phyloP scores from a whole-genome alignment of 2,329 filamentous ascomycete species.

The Proliferodiscus dingleyae region DNA sequence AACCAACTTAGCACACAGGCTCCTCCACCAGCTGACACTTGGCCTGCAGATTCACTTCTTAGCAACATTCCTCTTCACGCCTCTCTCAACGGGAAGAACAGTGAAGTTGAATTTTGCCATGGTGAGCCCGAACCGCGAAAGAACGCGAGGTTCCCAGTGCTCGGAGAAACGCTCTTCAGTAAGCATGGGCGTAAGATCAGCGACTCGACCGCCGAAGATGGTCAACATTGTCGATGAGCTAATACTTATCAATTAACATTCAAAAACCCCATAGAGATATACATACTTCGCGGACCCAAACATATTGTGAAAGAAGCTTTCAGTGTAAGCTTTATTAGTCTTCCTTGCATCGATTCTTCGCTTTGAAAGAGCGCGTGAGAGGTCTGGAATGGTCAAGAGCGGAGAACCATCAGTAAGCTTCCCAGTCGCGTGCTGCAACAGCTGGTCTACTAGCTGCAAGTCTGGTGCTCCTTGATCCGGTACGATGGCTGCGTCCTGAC shows the following conservation, averaged over 20 bases:
- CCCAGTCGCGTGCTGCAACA: conserved; percentile 34
- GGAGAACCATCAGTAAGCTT: conserved; percentile 30
- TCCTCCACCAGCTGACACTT: too few species aligned
- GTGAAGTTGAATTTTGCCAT: conserved; percentile 39
- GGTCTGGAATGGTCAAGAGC: conserved; percentile 33
- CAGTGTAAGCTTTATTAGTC: conserved; percentile 34
- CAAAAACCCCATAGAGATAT: background rate
- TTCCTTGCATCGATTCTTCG: conserved; percentile 31
- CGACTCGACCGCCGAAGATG: conserved; percentile 35
- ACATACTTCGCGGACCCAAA: conserved; percentile 38
- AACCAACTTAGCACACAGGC: too few species aligned
- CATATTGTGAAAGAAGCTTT: conserved; percentile 35
- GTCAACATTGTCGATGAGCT: conserved; percentile 40
- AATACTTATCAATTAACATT: conserved; percentile 3
- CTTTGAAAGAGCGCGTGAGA: conserved; percentile 28
- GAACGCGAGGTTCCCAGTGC: conserved; percentile 37
- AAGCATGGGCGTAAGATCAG: conserved; percentile 37
- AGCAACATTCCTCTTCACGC: too few species aligned
- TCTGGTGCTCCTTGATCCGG: conserved; percentile 36
- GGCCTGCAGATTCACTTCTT: too few species aligned
- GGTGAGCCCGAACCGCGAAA: conserved; percentile 35
- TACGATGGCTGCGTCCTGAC: conserved; percentile 33
- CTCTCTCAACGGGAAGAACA: conserved; percentile 36
- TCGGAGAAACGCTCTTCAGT: conserved; percentile 37
- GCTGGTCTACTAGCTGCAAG: conserved; percentile 31